phyloP scores from a whole-genome alignment of 2,329 filamentous ascomycete genomes.

The Fonsecaea pedrosoi region DNA sequence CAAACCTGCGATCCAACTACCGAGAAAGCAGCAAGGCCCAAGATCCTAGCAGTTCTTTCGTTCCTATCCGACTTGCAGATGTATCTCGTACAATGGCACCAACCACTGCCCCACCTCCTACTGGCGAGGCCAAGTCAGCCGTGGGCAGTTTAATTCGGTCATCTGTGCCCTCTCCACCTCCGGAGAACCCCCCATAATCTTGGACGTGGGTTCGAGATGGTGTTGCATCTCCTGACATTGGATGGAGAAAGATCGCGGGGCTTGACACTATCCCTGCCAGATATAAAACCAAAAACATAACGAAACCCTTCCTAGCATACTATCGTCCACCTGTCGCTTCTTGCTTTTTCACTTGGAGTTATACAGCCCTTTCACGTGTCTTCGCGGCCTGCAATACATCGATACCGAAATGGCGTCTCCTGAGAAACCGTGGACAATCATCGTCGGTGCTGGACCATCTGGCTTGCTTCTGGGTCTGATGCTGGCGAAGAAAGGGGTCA shows the following conservation, averaged over 20 bases:
- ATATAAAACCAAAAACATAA: conserved; percentile 11
- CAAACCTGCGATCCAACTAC: background rate
- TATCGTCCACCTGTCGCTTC: background rate
- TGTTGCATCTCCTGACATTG: conserved; percentile 10
- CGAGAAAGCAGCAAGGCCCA: background rate
- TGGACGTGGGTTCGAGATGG: conserved; percentile 6
- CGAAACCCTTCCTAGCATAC: background rate
- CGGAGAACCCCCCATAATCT: conserved; percentile 26
- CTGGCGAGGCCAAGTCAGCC: background rate
- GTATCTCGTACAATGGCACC: background rate
- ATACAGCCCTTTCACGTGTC: background rate
- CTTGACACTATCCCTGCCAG: conserved; percentile 1
- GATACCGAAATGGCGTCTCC: conserved; percentile 19
- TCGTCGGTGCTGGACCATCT: conserved; percentile 47
- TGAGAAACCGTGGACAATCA: conserved; percentile 33
- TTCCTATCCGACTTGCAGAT: background rate
- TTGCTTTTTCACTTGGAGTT: background rate
- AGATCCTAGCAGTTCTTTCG: background rate
- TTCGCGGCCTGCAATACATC: background rate
- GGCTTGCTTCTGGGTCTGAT: conserved; percentile 45
- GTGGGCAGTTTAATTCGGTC: conserved; percentile 1
- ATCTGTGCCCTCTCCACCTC: conserved; percentile 30
- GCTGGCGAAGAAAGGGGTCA: conserved; percentile 44
- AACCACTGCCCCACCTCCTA: conserved; percentile 1
- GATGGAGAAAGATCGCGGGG: conserved; percentile 19